Evolutionary conservation across 176 grass and related monocot genomes (phyloP), one percentile per base, ranked within the genome.

Genomic region (Paspalum notatum): DNA sequence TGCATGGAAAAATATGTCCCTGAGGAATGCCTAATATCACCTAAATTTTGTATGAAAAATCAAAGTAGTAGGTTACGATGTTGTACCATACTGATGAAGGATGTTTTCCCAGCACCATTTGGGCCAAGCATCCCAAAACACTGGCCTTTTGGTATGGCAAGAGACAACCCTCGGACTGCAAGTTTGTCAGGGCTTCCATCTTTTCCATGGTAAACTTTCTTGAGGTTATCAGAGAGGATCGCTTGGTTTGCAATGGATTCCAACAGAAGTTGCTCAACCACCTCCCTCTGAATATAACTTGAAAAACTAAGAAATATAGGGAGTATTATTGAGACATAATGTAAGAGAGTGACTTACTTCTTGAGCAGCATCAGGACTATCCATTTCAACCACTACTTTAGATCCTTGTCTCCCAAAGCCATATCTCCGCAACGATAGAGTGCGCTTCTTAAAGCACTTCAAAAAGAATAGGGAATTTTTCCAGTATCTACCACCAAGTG

Each of bases 111-210:
- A 52, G 95, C 92, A 46, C 95, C 95, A 81, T 98, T 98, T 0
- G 92, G 95, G 0, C 95, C 95, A 74, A 98, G 95, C 95, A 98
- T 98, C 45, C 95, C 95, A 17, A 98, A 98, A 82, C 95, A 98
- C 40, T 98, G 85, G 44, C 95, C 92, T 85, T 93, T 85, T 57
- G 92, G 86, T n/a, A 95, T 24, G 82, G 92, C 95, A 45, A 98
- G 95, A 89, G 95, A 94, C 68, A 98, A 85, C 12, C 92, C 95
- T 74, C 83, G 82, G 74, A 98, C 90, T 45, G 95, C 95, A 73
- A 91, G 41, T 85, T 98, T 98, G 81, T 93, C 90, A 48, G 90
- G 85, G 55, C 95, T 98, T 74, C 95, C 95, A 81, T 98, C 95
- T 57, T 66, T 87, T 78, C 92, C 92, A 66, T 85, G 90, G 67